A percentile compares a stretch with the other conserved stretches of the same genome.
phyloP scores from a whole-genome alignment of 495 filamentous ascomycete genomes.

The Aspergillus cristatus region DNA sequence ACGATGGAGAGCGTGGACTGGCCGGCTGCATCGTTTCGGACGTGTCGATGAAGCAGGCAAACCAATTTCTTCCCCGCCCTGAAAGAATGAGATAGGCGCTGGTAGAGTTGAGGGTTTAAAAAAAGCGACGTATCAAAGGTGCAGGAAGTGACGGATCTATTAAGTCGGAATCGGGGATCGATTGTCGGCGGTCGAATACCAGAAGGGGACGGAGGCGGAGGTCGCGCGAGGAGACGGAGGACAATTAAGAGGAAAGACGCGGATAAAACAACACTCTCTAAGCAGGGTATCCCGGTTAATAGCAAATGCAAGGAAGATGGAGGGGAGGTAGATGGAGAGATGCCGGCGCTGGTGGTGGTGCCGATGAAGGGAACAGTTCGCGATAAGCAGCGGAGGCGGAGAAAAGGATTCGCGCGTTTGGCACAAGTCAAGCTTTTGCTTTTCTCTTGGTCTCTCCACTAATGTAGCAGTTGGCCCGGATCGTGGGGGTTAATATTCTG shows the following conservation, averaged over 20 bases:
- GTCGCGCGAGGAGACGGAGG: conserved; percentile 9
- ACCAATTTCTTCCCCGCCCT: no score
- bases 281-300: no score
- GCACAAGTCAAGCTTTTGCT: conserved; percentile 32
- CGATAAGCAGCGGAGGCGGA: conserved; percentile 23
- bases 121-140: conserved; percentile 14
- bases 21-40: conserved; percentile 30
- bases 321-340: not conserved
- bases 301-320: conserved; percentile 4
- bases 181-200: no score
- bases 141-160: no score
- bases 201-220: conserved; percentile 2
- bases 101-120: conserved; percentile 18
- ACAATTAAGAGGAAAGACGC: not conserved
- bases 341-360: no score
- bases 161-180: no score
- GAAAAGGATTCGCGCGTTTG: conserved; percentile 22
- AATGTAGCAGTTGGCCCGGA: no score
- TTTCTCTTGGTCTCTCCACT: conserved; percentile 15
- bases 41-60: not conserved
- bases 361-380: conserved; percentile 5
- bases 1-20: conserved; percentile 25
- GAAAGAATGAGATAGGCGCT: no score
- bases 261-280: no score
- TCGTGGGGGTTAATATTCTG: not conserved